Base-by-base conservation (phyloP, 345 rosid species). In the Anastatica hierochuntica region DNA sequence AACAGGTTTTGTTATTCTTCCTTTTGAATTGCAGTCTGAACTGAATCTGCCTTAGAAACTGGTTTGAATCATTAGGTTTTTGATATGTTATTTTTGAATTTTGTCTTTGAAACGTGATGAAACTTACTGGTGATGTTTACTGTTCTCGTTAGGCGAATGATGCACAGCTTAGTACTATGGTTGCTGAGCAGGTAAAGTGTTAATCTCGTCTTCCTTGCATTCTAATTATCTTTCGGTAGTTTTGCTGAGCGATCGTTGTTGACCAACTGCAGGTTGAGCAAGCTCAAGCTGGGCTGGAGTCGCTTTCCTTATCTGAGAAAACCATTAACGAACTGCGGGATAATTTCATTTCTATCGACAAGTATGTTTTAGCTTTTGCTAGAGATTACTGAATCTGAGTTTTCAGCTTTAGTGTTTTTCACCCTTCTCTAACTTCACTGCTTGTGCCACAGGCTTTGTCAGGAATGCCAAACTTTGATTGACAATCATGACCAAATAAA, bases 91-190 rank as follows among this genome's bases (percentile, higher is more conserved):
- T 58, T 4, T 12, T 49, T 29, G 17, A 33, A 8, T 51, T n/a
- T 4, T 24, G 6, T 24, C 27, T 47, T 0, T 23, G 45, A 14
- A 59, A 13, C 45, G 39, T 48, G 8, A 12, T 59, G 19, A 14
- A 49, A 8, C 34, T 52, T 23, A 18, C 48, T 46, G 14, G 44
- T 48, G 44, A 17, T 41, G 5, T 17, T 33, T 56, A 17, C 10
- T 60, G 11, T 48, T 57, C 14, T 34, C 27, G 40, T 40, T 64
- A 88, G 97, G 95, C 99, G 31, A 92, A 92, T 70, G 99, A 92
- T 64, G 95, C 95, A 6, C 99, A 92, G 30, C 99, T 92, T 53
- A 92, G 99, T 70, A 88, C 99, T 10, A 88, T 88, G 99, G 99
- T 92, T 33, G 94, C 97, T 23, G 99, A 88, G 78, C 99, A 88